A percentile compares a stretch with the other conserved stretches of the same genome.
Evolutionary conservation across 176 grass and related monocot genomes (phyloP).

Genomic region (Oryza brachyantha): DNA sequence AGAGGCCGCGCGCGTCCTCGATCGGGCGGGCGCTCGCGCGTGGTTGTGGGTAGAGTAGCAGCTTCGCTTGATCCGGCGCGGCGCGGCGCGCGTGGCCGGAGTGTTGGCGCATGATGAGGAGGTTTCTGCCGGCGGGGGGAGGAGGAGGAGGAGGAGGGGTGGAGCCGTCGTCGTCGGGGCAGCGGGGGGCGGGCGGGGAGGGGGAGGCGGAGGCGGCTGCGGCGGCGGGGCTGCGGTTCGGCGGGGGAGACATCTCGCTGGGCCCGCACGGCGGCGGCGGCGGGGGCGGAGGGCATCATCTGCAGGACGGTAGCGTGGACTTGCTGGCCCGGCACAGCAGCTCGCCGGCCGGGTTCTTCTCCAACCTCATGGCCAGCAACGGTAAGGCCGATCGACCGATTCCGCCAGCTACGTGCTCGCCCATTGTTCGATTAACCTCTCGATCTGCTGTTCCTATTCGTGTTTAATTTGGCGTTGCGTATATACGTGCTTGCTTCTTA

Average conservation of each 20-base stretch:
- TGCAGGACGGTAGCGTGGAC: slow-evolving; percentile 36
- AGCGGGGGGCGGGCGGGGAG: slow-evolving; percentile 22
- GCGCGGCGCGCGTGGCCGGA: no score
- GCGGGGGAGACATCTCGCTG: slow-evolving; percentile 35
- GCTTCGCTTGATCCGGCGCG: no score
- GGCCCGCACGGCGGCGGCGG: background rate
- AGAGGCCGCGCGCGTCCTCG: background rate
- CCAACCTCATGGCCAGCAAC: slow-evolving; percentile 59
- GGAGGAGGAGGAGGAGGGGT: slow-evolving; percentile 1
- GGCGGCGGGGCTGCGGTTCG: slow-evolving; percentile 25
- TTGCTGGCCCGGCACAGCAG: slow-evolving; percentile 69
- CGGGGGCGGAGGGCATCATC: background rate
- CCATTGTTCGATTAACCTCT: background rate
- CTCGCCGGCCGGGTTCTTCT: slow-evolving; percentile 84
- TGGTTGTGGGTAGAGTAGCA: background rate
- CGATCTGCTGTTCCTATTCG: no score
- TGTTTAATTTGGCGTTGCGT: background rate
- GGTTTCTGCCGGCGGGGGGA: slow-evolving; percentile 44
- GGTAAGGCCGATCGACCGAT: slow-evolving; percentile 34
- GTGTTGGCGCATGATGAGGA: slow-evolving; percentile 42
- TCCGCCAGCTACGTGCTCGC: background rate
- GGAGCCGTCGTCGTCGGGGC: slow-evolving; percentile 49
- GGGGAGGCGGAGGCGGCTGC: background rate
- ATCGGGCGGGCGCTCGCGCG: no score
- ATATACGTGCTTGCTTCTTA: no score